These are phyloP conservation scores for Trypanosoma boissoni DNA, from an alignment of 208 protist genomes.

Conservation along the genomic window DNA sequence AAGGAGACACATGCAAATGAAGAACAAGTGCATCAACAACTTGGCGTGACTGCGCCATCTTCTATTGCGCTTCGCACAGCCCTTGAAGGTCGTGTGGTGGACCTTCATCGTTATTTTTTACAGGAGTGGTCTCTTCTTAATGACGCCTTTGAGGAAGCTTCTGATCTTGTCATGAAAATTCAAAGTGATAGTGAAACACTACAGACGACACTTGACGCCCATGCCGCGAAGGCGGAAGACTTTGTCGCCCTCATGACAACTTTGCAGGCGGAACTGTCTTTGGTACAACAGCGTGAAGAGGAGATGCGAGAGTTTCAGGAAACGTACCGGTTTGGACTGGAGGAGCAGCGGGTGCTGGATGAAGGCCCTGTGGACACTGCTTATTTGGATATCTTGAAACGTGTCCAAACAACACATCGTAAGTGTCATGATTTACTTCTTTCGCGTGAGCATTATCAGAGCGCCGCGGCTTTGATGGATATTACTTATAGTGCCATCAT, in stretches of 20 bases:
- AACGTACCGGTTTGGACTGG: slow-evolving; percentile 57
- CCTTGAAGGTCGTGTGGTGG: slow-evolving; percentile 53
- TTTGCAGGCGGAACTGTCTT: slow-evolving; percentile 37
- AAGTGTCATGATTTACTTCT: slow-evolving; percentile 62
- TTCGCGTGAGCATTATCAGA: slow-evolving; percentile 54
- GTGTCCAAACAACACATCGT: slow-evolving; percentile 53
- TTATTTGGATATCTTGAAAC: slow-evolving; percentile 73
- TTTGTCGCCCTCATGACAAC: slow-evolving; percentile 33
- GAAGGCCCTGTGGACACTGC: slow-evolving; percentile 47
- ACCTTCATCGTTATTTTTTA: slow-evolving; percentile 61
- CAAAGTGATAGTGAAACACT: slow-evolving; percentile 40
- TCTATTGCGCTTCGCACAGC: slow-evolving; percentile 43
- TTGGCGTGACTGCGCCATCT: slow-evolving; percentile 5
- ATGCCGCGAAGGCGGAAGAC: slow-evolving; percentile 22
- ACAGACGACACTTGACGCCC: slow-evolving; percentile 21
- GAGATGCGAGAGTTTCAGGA: slow-evolving; percentile 65
- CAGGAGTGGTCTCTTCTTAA: slow-evolving; percentile 52
- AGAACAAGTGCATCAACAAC: slow-evolving; percentile 1
- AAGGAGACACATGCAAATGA: background rate
- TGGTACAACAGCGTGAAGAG: slow-evolving; percentile 51
- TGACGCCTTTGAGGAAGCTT: slow-evolving; percentile 45
- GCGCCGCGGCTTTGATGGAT: slow-evolving; percentile 60
- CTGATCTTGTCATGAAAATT: slow-evolving; percentile 46
- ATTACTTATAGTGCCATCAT: slow-evolving; percentile 67
- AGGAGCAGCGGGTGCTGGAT: slow-evolving; percentile 60